A percentile compares a stretch with the other conserved stretches of the same genome.
These are phyloP conservation scores for Brassica nigra DNA, from an alignment of 345 rosid genomes.

Conservation along the genomic window DNA sequence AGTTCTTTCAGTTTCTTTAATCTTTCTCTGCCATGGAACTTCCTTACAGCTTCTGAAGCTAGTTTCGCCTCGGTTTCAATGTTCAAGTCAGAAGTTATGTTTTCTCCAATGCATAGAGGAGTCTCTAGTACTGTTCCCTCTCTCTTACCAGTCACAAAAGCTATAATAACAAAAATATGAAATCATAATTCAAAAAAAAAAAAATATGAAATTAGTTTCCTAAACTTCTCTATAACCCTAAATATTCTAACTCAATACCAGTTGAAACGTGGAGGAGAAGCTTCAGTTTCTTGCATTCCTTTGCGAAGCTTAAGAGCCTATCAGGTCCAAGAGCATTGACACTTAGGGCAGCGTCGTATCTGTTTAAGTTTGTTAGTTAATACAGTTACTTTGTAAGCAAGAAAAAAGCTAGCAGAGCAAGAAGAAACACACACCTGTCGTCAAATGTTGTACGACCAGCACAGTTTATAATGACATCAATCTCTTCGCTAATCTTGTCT, in stretches of 20 bases:
- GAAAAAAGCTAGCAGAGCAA: background rate
- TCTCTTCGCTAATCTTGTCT: slow-evolving; percentile 47
- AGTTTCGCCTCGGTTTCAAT: slow-evolving; percentile 49
- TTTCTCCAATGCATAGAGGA: slow-evolving; percentile 34
- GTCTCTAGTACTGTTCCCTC: slow-evolving; percentile 46
- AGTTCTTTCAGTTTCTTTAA: slow-evolving; percentile 37
- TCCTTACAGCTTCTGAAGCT: slow-evolving; percentile 32
- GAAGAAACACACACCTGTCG: slow-evolving; percentile 14
- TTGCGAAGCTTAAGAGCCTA: slow-evolving; percentile 48
- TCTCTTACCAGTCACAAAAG: slow-evolving; percentile 64
- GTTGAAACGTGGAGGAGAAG: slow-evolving; percentile 64
- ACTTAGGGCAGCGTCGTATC: slow-evolving; percentile 51
- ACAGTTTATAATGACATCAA: slow-evolving; percentile 64
- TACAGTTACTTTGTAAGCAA: background rate
- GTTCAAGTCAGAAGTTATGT: slow-evolving; percentile 21
- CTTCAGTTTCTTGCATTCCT: slow-evolving; percentile 44
- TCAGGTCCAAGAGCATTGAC: slow-evolving; percentile 55
- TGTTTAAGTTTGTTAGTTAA: slow-evolving; percentile 28
- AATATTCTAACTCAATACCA: slow-evolving; percentile 42
- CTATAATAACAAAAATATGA: slow-evolving; percentile 33
- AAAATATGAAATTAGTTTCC: background rate
- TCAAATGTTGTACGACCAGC: slow-evolving; percentile 67
- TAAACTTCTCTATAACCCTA: slow-evolving; percentile 17
- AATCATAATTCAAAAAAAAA: no score
- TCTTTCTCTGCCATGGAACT: slow-evolving; percentile 20